Percentiles rank a stretch among this genome's conserved stretches.
phyloP scores from a whole-genome alignment of 2,329 filamentous ascomycete species.

The Raffaelea ambrosiae region DNA sequence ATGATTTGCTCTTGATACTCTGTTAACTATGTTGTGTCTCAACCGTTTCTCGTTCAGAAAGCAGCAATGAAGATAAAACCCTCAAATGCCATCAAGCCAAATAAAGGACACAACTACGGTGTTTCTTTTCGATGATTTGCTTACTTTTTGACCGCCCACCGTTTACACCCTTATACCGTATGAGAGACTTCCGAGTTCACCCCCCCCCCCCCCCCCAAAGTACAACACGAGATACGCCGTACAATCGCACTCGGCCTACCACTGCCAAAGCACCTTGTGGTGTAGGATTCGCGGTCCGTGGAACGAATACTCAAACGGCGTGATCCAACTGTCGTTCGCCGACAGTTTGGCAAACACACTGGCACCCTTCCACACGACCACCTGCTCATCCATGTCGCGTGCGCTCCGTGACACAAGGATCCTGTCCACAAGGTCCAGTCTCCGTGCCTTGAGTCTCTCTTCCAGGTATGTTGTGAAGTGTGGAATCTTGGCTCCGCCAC shows the following conservation, averaged over 20 bases:
- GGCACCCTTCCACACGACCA: slow-evolving; percentile 96
- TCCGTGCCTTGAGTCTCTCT: slow-evolving; percentile 62
- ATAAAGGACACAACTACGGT: too few species aligned
- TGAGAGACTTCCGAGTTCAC: too few species aligned
- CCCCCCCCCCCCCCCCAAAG: too few species aligned
- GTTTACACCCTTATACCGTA: too few species aligned
- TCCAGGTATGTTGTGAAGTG: slow-evolving; percentile 78
- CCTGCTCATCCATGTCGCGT: slow-evolving; percentile 89
- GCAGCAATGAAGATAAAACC: too few species aligned
- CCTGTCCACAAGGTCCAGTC: slow-evolving; percentile 51
- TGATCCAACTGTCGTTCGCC: slow-evolving; percentile 95
- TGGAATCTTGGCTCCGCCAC: slow-evolving; percentile 73
- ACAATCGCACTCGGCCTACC: slow-evolving; percentile 33
- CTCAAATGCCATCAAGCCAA: too few species aligned
- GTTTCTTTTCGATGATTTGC: not conserved
- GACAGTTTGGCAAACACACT: slow-evolving; percentile 90
- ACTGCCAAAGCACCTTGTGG: slow-evolving; percentile 66
- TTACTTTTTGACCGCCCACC: not conserved
- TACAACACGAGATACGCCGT: too few species aligned
- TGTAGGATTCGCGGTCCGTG: slow-evolving; percentile 74
- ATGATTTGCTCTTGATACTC: too few species aligned
- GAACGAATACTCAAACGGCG: slow-evolving; percentile 77
- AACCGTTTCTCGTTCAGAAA: too few species aligned
- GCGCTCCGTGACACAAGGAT: slow-evolving; percentile 64
- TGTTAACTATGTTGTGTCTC: too few species aligned